Evolutionary conservation across 768 basidiomycete species (phyloP), one percentile per base, ranked within the genome.

Genomic region (Tephrocybe sp.): DNA sequence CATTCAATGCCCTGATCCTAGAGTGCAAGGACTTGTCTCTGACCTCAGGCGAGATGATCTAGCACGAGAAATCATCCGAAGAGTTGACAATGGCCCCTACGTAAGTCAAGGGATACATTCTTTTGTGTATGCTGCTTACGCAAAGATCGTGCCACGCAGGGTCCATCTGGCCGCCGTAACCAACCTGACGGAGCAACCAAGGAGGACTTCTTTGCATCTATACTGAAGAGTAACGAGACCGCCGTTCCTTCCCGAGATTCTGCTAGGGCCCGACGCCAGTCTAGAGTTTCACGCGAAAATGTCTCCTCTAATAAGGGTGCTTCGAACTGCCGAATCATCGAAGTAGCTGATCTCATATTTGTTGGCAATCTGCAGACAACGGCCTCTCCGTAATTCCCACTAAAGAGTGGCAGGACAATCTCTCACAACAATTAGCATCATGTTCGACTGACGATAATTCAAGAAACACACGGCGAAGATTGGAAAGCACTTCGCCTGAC

Each of bases 41-140:
- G 84, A 88, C 56, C 65, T 91, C 37, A 76, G 78, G 45, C 78
- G 81, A 52, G 90, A 94, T 60, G 78, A 84, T 35, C 76, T 92
- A 32, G 90, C 92, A 1, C 72, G 82, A 26, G 87, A 90, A 52
- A 88, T 95, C 46, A 68, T 91, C 25, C 77, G 73, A 47, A 75
- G 89, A 60, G 90, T 93, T 32, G 87, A 92, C 57, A 74, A 78
- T 31, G 88, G 89, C 9, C 89, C 89, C 54, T 92, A 91, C 65
- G 90, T 88, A 47, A 45, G 84, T 65, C 24, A 15, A 9, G 1
- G 8, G 49, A 26, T 53, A 28, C 16, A 24, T 13, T 32, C 24
- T 5, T n/a, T 43, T 36, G n/a, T 11, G 22, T 16, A 8, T 32
- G 19, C 32, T 39, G 26, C 37, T 46, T 19, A 11, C 24, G 38